Evolutionary conservation across 2,329 filamentous ascomycete genomes (phyloP).

Genomic region (Aspergillus sp.): DNA sequence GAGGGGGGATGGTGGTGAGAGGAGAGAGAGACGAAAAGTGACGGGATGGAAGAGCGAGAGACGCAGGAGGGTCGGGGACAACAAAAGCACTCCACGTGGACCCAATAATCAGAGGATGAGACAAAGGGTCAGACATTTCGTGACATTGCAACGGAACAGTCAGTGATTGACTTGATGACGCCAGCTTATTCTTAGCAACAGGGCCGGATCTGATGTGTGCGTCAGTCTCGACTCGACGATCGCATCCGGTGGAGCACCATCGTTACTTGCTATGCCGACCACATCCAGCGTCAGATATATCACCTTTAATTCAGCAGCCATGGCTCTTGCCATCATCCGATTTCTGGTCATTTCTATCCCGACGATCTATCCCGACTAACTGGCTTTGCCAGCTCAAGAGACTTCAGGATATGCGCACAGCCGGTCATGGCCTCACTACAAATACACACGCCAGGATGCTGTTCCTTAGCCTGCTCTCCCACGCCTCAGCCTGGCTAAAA

Average conservation of each 20-base stretch:
- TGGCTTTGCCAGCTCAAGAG: background rate
- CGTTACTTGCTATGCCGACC: background rate
- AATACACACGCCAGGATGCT: background rate
- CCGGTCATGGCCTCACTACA: background rate
- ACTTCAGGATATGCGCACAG: background rate
- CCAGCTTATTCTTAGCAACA: background rate
- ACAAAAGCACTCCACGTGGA: background rate
- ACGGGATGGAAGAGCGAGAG: background rate
- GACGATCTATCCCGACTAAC: background rate
- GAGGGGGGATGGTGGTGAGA: background rate
- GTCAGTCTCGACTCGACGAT: background rate
- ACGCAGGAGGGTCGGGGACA: no score
- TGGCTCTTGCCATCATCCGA: no score
- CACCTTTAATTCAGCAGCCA: no score
- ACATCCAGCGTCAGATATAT: no score
- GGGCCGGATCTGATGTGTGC: background rate
- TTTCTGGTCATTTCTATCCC: no score
- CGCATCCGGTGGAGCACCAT: background rate
- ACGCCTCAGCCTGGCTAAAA: background rate
- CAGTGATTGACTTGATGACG: background rate
- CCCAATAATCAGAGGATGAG: background rate
- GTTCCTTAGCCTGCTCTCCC: background rate
- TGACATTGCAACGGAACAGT: background rate
- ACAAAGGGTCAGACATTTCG: background rate
- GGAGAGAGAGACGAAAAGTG: background rate